Conservation (phyloP, 2,329 filamentous ascomycete genomes). For the Cadophora malorum region DNA sequence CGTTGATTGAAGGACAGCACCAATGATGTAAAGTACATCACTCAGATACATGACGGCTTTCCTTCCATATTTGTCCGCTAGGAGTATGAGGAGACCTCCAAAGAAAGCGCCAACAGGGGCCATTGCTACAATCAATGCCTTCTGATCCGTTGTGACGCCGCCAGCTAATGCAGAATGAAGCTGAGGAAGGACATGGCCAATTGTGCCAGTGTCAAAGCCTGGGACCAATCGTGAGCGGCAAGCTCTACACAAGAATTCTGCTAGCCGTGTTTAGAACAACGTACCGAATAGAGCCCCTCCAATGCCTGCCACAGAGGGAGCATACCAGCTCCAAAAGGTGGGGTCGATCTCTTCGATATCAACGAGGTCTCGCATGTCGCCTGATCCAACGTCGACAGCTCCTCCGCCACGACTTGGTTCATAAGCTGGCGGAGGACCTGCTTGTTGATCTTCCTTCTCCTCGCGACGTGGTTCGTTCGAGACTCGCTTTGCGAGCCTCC, state of each 20-base stretch:
- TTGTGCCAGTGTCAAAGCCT: not conserved
- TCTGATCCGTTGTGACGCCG: not conserved
- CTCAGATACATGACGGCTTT: not conserved
- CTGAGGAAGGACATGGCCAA: not conserved
- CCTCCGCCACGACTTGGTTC: too few relatives aligned
- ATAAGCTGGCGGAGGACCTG: too few relatives aligned
- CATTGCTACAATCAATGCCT: not conserved
- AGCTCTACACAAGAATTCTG: too few relatives aligned
- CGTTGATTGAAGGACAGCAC: not conserved
- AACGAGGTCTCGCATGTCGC: too few relatives aligned
- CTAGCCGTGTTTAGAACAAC: too few relatives aligned
- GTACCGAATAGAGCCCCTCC: slow-evolving; percentile 2
- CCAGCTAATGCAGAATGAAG: not conserved
- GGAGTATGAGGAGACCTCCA: not conserved
- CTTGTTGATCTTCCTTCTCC: too few relatives aligned
- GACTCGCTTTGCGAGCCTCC: not conserved
- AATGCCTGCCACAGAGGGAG: too few relatives aligned
- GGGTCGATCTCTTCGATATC: too few relatives aligned
- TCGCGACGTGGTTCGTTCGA: not conserved
- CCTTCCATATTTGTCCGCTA: not conserved
- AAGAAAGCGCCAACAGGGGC: too few relatives aligned
- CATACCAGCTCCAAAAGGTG: too few relatives aligned
- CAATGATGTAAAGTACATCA: not conserved
- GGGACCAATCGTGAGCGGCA: not conserved
- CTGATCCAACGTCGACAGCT: too few relatives aligned